Evolutionary conservation across 1,284 basidiomycete genomes (phyloP), one percentile per base, ranked within the genome.

Genomic region (Rhodotorula glutinis): DNA sequence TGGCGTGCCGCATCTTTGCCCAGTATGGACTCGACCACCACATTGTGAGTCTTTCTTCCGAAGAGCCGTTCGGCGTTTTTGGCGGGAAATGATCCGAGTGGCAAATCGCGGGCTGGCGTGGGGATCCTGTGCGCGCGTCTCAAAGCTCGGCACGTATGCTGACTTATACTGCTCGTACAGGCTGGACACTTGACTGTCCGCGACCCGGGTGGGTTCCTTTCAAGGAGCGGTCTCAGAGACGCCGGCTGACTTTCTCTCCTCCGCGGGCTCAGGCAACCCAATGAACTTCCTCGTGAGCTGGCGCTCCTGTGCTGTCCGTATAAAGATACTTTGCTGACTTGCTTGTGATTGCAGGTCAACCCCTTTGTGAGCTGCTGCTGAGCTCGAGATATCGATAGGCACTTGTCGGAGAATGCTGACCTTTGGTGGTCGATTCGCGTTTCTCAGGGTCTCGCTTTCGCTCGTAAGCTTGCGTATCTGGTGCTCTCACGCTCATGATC

Each of bases 11-110:
- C 53, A 82, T 84, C 60, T 84, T 80, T 81, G 84, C 81, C 33
- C 80, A 83, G 63, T 76, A 83, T 29, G 85, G 85, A 4, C 86
- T 82, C 72, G 85, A 85, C 62, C 86, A 87, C 70, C 85, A 85
- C 16, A 55, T 70, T 30, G 54, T 64, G 41, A 27, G 61, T 62
- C 30, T 51, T 54, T 19, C 13, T 29, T 27, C n/a, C 21, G 16
- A 16, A 13, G 11, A 16, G 14, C 40, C 23, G 33, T 54, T n/a
- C n/a, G 51, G 27, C 51, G 7, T 29, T 52, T 52, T 43, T 17
- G 11, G 41, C 41, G n/a, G n/a, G n/a, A n/a, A n/a, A n/a, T n/a
- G n/a, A n/a, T n/a, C n/a, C n/a, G n/a, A n/a, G n/a, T n/a, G n/a
- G n/a, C n/a, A n/a, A n/a, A n/a, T n/a, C n/a, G n/a, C n/a, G n/a